Conservation (phyloP, 1,284 basidiomycete species). For the Microstroma glucosiphilum region DNA sequence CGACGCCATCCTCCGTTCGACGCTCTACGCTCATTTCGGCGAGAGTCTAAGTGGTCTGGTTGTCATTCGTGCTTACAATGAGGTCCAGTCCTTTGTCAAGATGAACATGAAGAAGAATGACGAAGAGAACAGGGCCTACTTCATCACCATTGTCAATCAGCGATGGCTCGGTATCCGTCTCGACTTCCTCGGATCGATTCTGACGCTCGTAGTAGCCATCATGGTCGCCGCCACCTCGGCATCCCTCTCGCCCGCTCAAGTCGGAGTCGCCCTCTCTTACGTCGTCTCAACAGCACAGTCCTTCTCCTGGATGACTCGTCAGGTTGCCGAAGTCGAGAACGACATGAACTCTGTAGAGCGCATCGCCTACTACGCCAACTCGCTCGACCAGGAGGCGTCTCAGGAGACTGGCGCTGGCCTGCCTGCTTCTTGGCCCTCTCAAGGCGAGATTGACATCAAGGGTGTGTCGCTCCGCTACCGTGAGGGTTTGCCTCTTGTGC, state of each 20-base stretch:
- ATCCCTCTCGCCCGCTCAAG: constrained; percentile 17
- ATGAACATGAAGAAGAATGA: constrained; percentile 65
- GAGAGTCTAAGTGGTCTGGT: constrained; percentile 79
- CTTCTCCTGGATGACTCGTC: constrained; percentile 48
- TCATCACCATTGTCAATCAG: constrained; percentile 73
- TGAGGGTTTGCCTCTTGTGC: constrained; percentile 54
- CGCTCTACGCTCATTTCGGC: constrained; percentile 76
- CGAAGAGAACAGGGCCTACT: constrained; percentile 83
- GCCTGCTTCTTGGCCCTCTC: constrained; percentile 43
- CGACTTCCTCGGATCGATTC: constrained; percentile 48
- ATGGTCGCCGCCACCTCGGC: constrained; percentile 29
- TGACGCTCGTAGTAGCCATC: constrained; percentile 44
- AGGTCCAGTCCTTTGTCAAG: constrained; percentile 55
- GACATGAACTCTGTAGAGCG: constrained; percentile 50
- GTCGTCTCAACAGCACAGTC: constrained; percentile 43
- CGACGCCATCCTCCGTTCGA: constrained; percentile 63
- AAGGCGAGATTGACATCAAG: constrained; percentile 45
- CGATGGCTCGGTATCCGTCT: constrained; percentile 74
- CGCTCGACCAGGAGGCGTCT: constrained; percentile 45
- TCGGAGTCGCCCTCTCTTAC: constrained; percentile 45
- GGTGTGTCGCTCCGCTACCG: constrained; percentile 55
- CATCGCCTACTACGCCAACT: constrained; percentile 43
- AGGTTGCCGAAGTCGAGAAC: constrained; percentile 52
- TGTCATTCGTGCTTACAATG: constrained; percentile 74
- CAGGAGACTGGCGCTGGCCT: constrained; percentile 35